Base-by-base conservation (phyloP, 768 basidiomycete species). In the Suillus cothurnatus region DNA sequence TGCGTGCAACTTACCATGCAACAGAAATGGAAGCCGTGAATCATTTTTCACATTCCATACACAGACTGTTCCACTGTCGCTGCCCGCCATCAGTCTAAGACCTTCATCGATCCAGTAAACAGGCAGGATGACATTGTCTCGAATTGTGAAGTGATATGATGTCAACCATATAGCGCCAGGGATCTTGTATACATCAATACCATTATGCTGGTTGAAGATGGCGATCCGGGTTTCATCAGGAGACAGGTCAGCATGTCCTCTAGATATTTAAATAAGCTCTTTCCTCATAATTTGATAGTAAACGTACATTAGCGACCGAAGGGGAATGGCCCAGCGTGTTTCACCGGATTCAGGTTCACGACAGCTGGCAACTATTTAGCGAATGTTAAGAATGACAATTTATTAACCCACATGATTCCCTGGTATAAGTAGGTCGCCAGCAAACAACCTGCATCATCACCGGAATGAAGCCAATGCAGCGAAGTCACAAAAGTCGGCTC, bases 191-290 rank as follows among this genome's bases (percentile, higher is more conserved):
- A 62, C 26, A 62, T 62, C 61, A 21, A 53, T 32, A 52, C 61
- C 61, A 28, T 62, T 41, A 12, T 32, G 47, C 49, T 62, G 61
- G 49, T 62, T 62, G 19, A 41, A 32, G 15, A 62, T 39, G 14
- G 32, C 50, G 11, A n/a, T n/a, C n/a, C n/a, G n/a, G n/a, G n/a
- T n/a, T n/a, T n/a, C n/a, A n/a, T 62, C 61, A 53, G 61, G 61
- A n/a, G 43, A 52, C 21, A 62, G n/a, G 49, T 62, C 61, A 12
- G 61, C 41, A 34, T 62, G 61, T 32, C 61, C 61, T 32, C 61
- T 62, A 31, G 8, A 53, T 50, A 17, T 31, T 32, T 11, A 9
- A 32, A 32, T 62, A 52, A 50, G 39, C 28, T 17, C 14, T 28
- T 4, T 12, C 57, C 47, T 34, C 19, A 32, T 17, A 19, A 39